phyloP scores from a whole-genome alignment of 768 basidiomycete species.

The Collybia sordida region DNA sequence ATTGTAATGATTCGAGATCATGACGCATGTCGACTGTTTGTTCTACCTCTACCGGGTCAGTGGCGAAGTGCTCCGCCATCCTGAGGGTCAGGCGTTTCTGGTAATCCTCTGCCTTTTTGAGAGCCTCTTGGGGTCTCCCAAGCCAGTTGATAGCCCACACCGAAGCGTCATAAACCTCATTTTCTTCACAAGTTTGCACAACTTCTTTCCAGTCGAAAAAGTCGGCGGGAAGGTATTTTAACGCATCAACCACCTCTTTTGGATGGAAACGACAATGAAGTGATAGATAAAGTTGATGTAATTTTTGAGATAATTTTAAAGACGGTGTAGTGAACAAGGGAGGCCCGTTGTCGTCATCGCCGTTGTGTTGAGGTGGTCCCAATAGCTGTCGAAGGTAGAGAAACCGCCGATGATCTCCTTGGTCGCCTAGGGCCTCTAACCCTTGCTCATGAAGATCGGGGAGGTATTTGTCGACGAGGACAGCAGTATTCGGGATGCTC shows the following conservation, averaged over 20 bases:
- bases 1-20: conserved; percentile 49
- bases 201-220: conserved; percentile 57
- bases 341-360: conserved; percentile 33
- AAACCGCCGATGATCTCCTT: conserved; percentile 56
- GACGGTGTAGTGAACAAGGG: conserved; percentile 32
- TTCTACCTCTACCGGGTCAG: conserved; percentile 4
- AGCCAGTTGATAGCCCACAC: conserved; percentile 76
- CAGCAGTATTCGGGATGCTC: conserved; percentile 67
- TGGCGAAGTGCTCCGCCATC: conserved; percentile 38
- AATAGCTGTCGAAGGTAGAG: conserved; percentile 78
- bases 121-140: conserved; percentile 62
- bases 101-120: conserved; percentile 63
- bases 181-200: conserved; percentile 63
- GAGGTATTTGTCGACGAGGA: conserved; percentile 65
- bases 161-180: conserved; percentile 69
- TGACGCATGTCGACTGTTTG: conserved; percentile 25
- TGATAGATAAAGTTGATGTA: conserved; percentile 64
- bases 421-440: conserved; percentile 45
- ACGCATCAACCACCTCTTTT: conserved; percentile 54
- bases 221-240: conserved; percentile 53
- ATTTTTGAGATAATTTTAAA: conserved; percentile 40
- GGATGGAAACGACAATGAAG: conserved; percentile 77
- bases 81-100: conserved; percentile 48
- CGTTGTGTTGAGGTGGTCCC: conserved; percentile 45
- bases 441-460: conserved; percentile 69